Evolutionary conservation across 345 rosid species (phyloP), one percentile per base, ranked within the genome.

Genomic region (Salix caprea): DNA sequence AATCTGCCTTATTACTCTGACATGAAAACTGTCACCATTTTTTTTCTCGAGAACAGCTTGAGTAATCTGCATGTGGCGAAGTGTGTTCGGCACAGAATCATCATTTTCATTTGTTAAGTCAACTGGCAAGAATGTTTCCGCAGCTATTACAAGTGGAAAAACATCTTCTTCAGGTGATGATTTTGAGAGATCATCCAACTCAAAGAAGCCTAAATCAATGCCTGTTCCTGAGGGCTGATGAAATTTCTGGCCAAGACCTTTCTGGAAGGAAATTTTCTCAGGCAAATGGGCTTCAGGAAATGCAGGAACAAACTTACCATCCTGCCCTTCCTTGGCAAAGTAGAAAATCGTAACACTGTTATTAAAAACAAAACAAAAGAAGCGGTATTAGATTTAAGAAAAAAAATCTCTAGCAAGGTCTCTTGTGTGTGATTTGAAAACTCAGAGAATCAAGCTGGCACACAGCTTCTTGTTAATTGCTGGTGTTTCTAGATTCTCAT

Each of bases 71-170:
- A 87, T 87, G 76, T 89, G 90, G 71, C 85, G 78, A 65, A 84
- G 68, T 58, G 85, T 80, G 65, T 80, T 86, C 54, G 87, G 67
- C 36, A 34, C 78, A 21, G 81, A 82, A 74, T 78, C 79, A 78
- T 69, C 68, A 72, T 74, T 62, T 62, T 77, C 78, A 46, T 81
- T 77, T 0, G 48, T 58, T 64, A 76, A 85, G 74, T 69, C 62
- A 50, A 82, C 78, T 19, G 86, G 75, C 73, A 65, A 52, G 65
- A 80, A 78, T 23, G 91, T 85, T 85, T 89, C 97, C 16, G 94
- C 93, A 79, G 88, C 88, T 82, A 94, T 90, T 65, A 92, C 93
- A 72, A 94, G 97, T 48, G 98, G 97, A 74, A 90, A 92, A 72
- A 91, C 86, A 71, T 89, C 97, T 82, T 88, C 94, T 64, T 72